These are phyloP conservation scores for Wickerhamiella kazuoi DNA, from an alignment of 805 yeast genomes.

Conservation along the genomic window DNA sequence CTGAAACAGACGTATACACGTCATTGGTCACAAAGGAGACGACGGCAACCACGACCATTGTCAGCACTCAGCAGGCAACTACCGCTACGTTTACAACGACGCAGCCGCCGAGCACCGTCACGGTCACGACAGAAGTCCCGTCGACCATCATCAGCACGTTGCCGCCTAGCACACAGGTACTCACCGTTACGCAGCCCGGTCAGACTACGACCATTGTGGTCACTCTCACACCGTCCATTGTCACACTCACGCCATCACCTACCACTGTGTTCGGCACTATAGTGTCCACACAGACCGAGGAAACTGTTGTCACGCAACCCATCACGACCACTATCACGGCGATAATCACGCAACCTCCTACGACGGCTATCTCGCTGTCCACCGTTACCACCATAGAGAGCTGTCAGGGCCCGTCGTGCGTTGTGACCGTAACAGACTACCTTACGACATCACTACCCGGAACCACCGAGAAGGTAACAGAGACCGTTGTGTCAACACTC, in stretches of 20 bases:
- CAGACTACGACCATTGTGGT: not conserved
- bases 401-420: not conserved
- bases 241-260: not conserved
- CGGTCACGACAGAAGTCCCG: not conserved
- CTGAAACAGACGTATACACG: not conserved
- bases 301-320: not conserved
- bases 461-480: not conserved
- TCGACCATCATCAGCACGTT: not conserved
- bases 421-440: not conserved
- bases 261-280: conserved; percentile 1
- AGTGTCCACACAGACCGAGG: not conserved
- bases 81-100: not conserved
- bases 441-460: not conserved
- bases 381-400: not conserved
- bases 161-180: not conserved
- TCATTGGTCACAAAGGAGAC: not conserved
- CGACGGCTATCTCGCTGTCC: not conserved
- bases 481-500: not conserved
- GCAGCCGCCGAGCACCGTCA: not conserved
- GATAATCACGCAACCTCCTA: not conserved
- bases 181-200: not conserved
- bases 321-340: not conserved
- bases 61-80: not conserved
- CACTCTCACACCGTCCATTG: not conserved
- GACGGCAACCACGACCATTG: not conserved